Percentiles rank a stretch among this genome's conserved stretches.
phyloP scores from a whole-genome alignment of 306 rosid species.

The Sesbania bispinosa region DNA sequence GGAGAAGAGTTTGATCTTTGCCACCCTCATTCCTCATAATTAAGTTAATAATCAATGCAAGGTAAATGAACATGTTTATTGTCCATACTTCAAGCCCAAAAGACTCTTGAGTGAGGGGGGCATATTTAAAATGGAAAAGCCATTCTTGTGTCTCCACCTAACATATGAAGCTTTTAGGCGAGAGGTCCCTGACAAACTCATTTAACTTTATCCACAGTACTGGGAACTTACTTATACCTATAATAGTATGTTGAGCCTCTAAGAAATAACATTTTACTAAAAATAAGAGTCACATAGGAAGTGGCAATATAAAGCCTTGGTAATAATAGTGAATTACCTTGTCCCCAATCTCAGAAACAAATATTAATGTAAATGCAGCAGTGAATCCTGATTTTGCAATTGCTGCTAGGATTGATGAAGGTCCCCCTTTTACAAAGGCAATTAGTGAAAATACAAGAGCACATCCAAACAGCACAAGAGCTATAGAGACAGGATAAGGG shows the following conservation, averaged over 20 bases:
- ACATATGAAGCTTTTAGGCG: background rate
- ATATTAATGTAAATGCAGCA: constrained; percentile 92
- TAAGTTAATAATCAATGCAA: background rate
- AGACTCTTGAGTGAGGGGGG: background rate
- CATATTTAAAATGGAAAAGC: background rate
- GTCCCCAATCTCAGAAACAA: constrained; percentile 98
- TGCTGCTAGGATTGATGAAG: constrained; percentile 70
- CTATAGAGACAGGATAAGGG: constrained; percentile 70
- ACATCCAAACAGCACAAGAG: constrained; percentile 74
- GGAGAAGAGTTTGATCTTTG: background rate
- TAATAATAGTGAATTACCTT: constrained; percentile 54
- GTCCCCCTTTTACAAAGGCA: constrained; percentile 86
- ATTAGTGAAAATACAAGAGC: constrained; percentile 71
- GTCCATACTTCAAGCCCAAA: background rate
- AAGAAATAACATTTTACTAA: constrained; percentile 11
- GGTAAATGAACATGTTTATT: background rate
- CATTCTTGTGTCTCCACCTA: background rate
- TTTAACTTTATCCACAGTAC: background rate
- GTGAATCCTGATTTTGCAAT: constrained; percentile 92
- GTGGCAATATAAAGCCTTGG: background rate
- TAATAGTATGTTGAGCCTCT: background rate
- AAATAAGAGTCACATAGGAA: background rate
- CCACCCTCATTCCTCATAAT: background rate
- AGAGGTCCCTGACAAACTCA: background rate
- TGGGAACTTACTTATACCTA: constrained; percentile 1